Conservation (phyloP, 2,329 filamentous ascomycete species). For the Pezicula rhizophila region DNA sequence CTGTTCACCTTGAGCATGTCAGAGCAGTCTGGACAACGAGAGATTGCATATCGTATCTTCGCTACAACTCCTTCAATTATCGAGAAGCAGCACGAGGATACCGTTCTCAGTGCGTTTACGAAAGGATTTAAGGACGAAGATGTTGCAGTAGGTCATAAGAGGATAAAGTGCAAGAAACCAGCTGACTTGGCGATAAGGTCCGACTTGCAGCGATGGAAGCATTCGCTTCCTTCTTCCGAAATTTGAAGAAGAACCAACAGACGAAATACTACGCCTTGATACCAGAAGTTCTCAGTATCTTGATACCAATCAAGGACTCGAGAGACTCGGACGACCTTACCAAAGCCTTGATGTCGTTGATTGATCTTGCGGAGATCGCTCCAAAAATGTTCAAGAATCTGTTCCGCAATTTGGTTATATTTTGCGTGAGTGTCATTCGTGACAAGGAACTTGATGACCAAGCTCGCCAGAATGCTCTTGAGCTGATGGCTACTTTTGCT, state of each 20-base stretch:
- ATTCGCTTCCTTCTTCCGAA: constrained; percentile 93
- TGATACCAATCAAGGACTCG: constrained; percentile 88
- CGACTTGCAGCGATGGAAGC: constrained; percentile 93
- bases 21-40: constrained; percentile 73
- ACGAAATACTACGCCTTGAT: constrained; percentile 82
- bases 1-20: constrained; percentile 91
- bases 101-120: constrained; percentile 82
- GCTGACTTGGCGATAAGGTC: constrained; percentile 47
- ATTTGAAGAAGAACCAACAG: constrained; percentile 80
- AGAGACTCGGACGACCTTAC: constrained; percentile 87
- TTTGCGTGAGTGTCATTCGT: constrained; percentile 88
- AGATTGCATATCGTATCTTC: constrained; percentile 92
- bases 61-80: constrained; percentile 93
- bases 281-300: constrained; percentile 86
- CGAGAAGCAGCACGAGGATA: constrained; percentile 88
- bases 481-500: constrained; percentile 96
- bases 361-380: constrained; percentile 88
- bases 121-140: constrained; percentile 88
- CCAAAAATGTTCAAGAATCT: constrained; percentile 95
- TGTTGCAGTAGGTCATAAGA: constrained; percentile 54
- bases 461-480: constrained; percentile 87
- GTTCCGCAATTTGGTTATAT: constrained; percentile 89
- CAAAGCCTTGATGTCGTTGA: constrained; percentile 82
- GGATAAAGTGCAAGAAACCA: background rate
- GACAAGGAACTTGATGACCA: constrained; percentile 92